These are phyloP conservation scores for Haplosporangium sp. DNA, from an alignment of 371 early-diverging fungal species.

Conservation along the genomic window DNA sequence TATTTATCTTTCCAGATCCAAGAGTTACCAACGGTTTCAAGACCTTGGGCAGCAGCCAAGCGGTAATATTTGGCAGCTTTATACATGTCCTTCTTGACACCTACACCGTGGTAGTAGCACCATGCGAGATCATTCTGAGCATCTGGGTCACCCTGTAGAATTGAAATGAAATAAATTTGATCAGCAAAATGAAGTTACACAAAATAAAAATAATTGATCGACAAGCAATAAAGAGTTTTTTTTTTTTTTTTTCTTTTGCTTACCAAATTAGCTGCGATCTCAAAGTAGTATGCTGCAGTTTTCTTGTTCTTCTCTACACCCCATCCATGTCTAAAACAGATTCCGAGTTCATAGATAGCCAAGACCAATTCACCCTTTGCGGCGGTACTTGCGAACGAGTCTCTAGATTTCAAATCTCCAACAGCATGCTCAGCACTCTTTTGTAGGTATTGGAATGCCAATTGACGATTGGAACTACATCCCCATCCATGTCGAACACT, in stretches of 20 bases:
- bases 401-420: slow-evolving; percentile 63
- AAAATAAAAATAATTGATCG: neutral
- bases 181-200: neutral
- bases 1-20: slow-evolving; percentile 96
- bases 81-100: slow-evolving; percentile 85
- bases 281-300: slow-evolving; percentile 87
- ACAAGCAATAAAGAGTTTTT: too few relatives aligned
- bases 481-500: slow-evolving; percentile 95
- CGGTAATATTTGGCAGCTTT: slow-evolving; percentile 90
- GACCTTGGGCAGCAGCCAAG: slow-evolving; percentile 84
- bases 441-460: slow-evolving; percentile 80
- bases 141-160: slow-evolving; percentile 82
- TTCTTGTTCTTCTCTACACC: slow-evolving; percentile 85
- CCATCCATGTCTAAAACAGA: slow-evolving; percentile 93
- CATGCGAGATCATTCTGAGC: slow-evolving; percentile 89
- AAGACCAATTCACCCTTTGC: slow-evolving; percentile 72
- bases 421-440: slow-evolving; percentile 84
- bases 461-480: slow-evolving; percentile 69
- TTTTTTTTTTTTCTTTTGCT: neutral
- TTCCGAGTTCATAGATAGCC: slow-evolving; percentile 90
- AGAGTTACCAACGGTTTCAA: slow-evolving; percentile 87
- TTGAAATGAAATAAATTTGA: neutral
- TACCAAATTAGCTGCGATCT: slow-evolving; percentile 85
- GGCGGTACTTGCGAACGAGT: slow-evolving; percentile 53
- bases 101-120: slow-evolving; percentile 83